A percentile compares a stretch with the other conserved stretches of the same genome.
These are phyloP conservation scores for Chlorociboria aeruginascens DNA, from an alignment of 495 filamentous ascomycete species.

Conservation along the genomic window DNA sequence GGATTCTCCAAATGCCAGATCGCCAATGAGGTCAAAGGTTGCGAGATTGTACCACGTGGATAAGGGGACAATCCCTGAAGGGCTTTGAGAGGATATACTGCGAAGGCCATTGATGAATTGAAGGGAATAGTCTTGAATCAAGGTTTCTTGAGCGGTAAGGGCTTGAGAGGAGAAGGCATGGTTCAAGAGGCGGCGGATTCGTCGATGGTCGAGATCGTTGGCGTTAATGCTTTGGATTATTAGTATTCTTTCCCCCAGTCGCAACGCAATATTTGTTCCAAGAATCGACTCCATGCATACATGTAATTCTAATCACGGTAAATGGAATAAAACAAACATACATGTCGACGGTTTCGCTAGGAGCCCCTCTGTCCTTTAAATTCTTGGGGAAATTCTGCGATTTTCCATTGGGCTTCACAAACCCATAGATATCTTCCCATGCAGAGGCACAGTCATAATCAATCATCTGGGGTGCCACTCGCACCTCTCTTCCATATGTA, in stretches of 20 bases:
- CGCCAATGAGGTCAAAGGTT: constrained; percentile 39
- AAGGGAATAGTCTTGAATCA: constrained; percentile 28
- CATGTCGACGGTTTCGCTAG: neutral
- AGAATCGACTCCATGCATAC: neutral
- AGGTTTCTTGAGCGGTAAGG: constrained; percentile 32
- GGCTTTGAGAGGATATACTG: too few species aligned
- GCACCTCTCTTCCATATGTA: constrained; percentile 37
- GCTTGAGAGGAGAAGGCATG: constrained; percentile 42
- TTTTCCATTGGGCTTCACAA: neutral
- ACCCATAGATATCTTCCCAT: constrained; percentile 11
- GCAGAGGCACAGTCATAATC: constrained; percentile 20
- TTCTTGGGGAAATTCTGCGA: constrained; percentile 26
- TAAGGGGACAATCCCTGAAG: constrained; percentile 7
- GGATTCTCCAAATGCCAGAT: constrained; percentile 37
- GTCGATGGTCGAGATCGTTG: constrained; percentile 28
- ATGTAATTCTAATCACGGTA: constrained; percentile 34
- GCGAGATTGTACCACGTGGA: constrained; percentile 33
- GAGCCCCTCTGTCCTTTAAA: constrained; percentile 1
- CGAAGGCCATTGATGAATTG: constrained; percentile 4
- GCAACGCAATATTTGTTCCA: neutral
- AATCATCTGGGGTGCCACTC: constrained; percentile 41
- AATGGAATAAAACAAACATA: constrained; percentile 22
- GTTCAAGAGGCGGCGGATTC: constrained; percentile 33
- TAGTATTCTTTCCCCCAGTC: too few species aligned
- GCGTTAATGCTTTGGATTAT: constrained; percentile 14